Base-by-base conservation (phyloP, 1,284 basidiomycete species). In the Leccinum fallax region DNA sequence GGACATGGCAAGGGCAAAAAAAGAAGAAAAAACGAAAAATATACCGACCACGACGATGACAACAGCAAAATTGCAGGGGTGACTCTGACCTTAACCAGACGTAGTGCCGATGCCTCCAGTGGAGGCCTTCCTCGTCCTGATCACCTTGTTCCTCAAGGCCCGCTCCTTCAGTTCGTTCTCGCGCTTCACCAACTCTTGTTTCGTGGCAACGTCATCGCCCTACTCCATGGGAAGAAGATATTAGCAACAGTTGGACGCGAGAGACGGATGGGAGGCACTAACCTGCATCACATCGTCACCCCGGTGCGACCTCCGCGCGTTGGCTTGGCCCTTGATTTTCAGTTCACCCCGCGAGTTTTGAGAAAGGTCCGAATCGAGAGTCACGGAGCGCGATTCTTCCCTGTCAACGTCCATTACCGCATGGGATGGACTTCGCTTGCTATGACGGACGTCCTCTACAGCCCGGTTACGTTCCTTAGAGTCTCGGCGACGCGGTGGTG, bases 81-180 rank as follows among this genome's bases (percentile, higher is more conserved):
- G 43, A 46, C 19, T 21, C 19, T 48, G 11, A n/a, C 46, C 53
- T 72, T 63, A 72, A 68, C 71, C 70, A 40, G 64, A 68, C 53
- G 34, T 34, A n/a, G n/a, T 13, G 5, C 69, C 57, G 2, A 13
- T 52, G 15, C 63, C 63, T 51, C 69, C 70, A 59, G 74, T 79
- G 28, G 54, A 55, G 24, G 73, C 71, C 72, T 88, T 90, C 66
- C 89, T 79, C 36, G 86, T 87, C 67, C 88, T 80, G 66, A 92
- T 84, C 59, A 92, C 90, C 71, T 92, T 92, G 69, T 92, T 91
- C 67, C 90, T 82, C 69, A 92, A 73, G n/a, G 90, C 90, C 70
- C 79, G 83, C 68, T 92, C 90, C 71, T 91, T 92, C 55, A 92
- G 72, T 69, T 92, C 90, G 67, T 83, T 91, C 69, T 92, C 89